Base-by-base conservation (phyloP, 2,329 filamentous ascomycete species). In the Penicillium sp. region DNA sequence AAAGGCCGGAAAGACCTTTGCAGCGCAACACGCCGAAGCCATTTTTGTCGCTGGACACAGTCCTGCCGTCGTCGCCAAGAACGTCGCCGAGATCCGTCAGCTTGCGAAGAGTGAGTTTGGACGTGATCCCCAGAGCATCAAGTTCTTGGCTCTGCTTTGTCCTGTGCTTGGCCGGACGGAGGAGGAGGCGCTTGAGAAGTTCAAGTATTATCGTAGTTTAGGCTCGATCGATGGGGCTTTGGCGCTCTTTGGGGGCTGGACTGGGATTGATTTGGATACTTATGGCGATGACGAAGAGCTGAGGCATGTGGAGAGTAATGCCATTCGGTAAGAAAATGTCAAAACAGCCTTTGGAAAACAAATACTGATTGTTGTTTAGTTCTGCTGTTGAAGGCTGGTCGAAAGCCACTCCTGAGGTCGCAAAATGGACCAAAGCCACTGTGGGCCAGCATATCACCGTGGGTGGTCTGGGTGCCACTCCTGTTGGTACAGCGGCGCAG, bases 191-290 rank as follows among this genome's bases (percentile, higher is more conserved):
- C 74, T 80, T 56, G 82, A 79, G 7, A 90, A 90, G 72, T 84
- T 87, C 51, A 74, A 78, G 0, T 84, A 89, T 5, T 86, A 85
- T 58, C 78, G 81, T 10, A 79, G 81, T 54, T 84, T 89, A 65
- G 88, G 86, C 0, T 82, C 82, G 2, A 78, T 82, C 43, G 88
- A 88, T 62, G 89, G 89, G 2, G 88, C 87, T 0, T 68, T 90
- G 55, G 86, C 88, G 1, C 72, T 91, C 19, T 91, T 91, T 64
- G 87, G 87, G 21, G 89, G 89, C 1, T 91, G 88, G 88, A 90
- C 88, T 0, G 89, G 86, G 0, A 86, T 88, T 47, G 84, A 89
- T 67, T 73, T 89, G 24, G 76, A 79, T 7, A 74, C 80, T 44
- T 88, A 87, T 61, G 81, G 75, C 0, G 85, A 88, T 26, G 85